Percentiles rank a stretch among this genome's conserved stretches.
These are phyloP conservation scores for Fusarium subtropicale DNA, from an alignment of 2,329 filamentous ascomycete species.

Conservation along the genomic window DNA sequence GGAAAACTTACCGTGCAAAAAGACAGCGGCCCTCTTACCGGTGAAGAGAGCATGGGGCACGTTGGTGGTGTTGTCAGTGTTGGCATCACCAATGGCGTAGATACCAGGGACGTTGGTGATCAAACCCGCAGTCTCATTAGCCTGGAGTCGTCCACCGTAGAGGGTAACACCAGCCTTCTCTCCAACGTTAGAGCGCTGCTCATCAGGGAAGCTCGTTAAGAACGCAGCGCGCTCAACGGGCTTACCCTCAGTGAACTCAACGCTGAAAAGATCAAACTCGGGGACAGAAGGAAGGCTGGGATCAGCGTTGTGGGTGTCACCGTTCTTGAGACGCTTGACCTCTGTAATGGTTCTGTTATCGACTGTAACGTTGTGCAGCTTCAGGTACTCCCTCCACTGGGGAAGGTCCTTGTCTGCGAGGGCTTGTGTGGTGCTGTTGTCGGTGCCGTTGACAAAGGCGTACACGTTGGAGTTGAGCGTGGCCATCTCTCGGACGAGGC, in stretches of 20 bases:
- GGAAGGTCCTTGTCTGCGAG: slow-evolving; percentile 55
- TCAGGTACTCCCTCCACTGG: slow-evolving; percentile 62
- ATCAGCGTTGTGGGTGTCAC: slow-evolving; percentile 52
- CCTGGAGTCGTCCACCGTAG: slow-evolving; percentile 57
- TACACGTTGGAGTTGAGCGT: slow-evolving; percentile 67
- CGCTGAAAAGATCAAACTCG: slow-evolving; percentile 66
- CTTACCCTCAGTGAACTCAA: slow-evolving; percentile 62
- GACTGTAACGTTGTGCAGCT: slow-evolving; percentile 62
- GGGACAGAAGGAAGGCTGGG: slow-evolving; percentile 57
- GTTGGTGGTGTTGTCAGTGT: slow-evolving; percentile 69
- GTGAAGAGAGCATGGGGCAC: slow-evolving; percentile 70
- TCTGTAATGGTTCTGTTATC: slow-evolving; percentile 66
- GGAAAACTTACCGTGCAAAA: slow-evolving; percentile 62
- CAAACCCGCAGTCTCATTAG: slow-evolving; percentile 56
- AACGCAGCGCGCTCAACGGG: slow-evolving; percentile 63
- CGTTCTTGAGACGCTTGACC: slow-evolving; percentile 61
- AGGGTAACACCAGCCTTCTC: slow-evolving; percentile 60
- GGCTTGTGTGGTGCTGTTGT: slow-evolving; percentile 58
- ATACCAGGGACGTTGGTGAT: slow-evolving; percentile 65
- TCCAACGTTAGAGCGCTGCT: slow-evolving; percentile 62
- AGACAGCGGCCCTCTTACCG: slow-evolving; percentile 69
- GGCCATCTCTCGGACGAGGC: slow-evolving; percentile 62
- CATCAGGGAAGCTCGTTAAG: slow-evolving; percentile 60
- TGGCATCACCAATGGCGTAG: slow-evolving; percentile 70
- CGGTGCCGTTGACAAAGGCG: slow-evolving; percentile 70